Evolutionary conservation across 2,329 filamentous ascomycete genomes (phyloP).

Genomic region (Calonectria ilicicola): DNA sequence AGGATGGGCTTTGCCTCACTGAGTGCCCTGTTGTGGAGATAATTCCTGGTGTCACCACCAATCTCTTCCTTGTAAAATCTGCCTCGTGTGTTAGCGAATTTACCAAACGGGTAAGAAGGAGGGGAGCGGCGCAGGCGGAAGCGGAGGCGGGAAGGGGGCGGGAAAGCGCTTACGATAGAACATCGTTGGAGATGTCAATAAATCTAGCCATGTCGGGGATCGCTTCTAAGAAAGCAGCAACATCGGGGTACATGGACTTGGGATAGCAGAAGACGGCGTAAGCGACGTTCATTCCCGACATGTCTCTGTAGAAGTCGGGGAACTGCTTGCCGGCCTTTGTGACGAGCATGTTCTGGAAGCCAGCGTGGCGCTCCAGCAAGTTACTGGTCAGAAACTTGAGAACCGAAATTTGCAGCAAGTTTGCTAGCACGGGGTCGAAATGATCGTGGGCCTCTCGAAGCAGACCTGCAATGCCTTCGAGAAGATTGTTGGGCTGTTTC

Average conservation of each 20-base stretch:
- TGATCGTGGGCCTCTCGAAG: conserved; percentile 11
- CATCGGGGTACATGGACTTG: conserved; percentile 10
- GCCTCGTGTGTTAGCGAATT: background rate
- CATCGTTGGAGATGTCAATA: background rate
- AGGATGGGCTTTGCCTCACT: conserved; percentile 9
- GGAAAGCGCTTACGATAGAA: background rate
- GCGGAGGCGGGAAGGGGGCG: no score
- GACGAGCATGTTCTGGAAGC: conserved; percentile 14
- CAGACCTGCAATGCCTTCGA: conserved; percentile 13
- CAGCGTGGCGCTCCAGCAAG: conserved; percentile 6
- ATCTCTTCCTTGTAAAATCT: conserved; percentile 22
- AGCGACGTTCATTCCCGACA: conserved; percentile 14
- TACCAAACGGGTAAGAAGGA: no score
- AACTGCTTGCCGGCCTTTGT: conserved; percentile 10
- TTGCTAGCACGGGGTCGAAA: conserved; percentile 14
- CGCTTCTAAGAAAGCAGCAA: conserved; percentile 10
- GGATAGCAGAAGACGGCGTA: conserved; percentile 19
- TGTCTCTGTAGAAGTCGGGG: conserved; percentile 14
- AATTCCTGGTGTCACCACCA: conserved; percentile 14
- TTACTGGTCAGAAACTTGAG: conserved; percentile 21
- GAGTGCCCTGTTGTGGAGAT: conserved; percentile 13
- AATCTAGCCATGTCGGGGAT: conserved; percentile 4
- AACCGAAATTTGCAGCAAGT: conserved; percentile 18
- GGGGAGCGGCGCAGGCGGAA: no score
- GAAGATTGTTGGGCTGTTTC: conserved; percentile 11